phyloP scores from a whole-genome alignment of 2,329 filamentous ascomycete species.

The Trichothecium sympodiale region DNA sequence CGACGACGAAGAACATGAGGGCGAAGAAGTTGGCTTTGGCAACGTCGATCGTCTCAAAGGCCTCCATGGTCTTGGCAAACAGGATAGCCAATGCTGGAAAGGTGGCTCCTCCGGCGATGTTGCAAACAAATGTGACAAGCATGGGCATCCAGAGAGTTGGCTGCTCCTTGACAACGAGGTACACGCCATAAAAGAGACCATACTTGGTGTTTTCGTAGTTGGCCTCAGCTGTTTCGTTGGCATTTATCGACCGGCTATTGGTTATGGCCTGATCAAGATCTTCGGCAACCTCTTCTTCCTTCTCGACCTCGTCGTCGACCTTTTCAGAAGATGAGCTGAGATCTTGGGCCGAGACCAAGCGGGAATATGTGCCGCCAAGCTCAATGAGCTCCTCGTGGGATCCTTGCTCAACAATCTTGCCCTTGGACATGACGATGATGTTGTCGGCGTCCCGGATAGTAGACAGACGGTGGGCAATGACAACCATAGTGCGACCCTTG shows the following conservation, averaged over 20 bases:
- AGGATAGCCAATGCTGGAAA: conserved; percentile 29
- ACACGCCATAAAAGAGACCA: conserved; percentile 17
- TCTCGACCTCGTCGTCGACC: conserved; percentile 1
- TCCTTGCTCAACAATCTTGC: conserved; percentile 48
- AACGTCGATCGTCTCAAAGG: conserved; percentile 21
- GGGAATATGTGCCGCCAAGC: conserved; percentile 34
- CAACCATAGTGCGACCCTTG: conserved; percentile 49
- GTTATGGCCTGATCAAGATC: conserved; percentile 3
- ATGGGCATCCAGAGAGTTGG: conserved; percentile 13
- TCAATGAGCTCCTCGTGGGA: conserved; percentile 47
- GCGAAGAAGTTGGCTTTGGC: conserved; percentile 38
- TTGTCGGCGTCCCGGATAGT: conserved; percentile 52
- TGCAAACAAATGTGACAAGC: conserved; percentile 11
- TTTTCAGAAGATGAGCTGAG: conserved; percentile 9
- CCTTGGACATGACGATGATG: conserved; percentile 53
- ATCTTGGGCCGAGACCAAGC: conserved; percentile 34
- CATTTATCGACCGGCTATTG: conserved; percentile 12
- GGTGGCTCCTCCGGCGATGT: conserved; percentile 19
- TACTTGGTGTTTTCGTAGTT: conserved; percentile 9
- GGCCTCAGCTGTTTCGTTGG: conserved; percentile 4
- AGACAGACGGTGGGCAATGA: conserved; percentile 51
- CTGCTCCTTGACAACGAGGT: conserved; percentile 19
- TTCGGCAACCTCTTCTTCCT: conserved; percentile 8
- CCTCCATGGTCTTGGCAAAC: conserved; percentile 26
- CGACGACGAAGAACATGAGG: conserved; percentile 45